Evolutionary conservation across 306 rosid genomes (phyloP).

Genomic region (Vigna trinervia): DNA sequence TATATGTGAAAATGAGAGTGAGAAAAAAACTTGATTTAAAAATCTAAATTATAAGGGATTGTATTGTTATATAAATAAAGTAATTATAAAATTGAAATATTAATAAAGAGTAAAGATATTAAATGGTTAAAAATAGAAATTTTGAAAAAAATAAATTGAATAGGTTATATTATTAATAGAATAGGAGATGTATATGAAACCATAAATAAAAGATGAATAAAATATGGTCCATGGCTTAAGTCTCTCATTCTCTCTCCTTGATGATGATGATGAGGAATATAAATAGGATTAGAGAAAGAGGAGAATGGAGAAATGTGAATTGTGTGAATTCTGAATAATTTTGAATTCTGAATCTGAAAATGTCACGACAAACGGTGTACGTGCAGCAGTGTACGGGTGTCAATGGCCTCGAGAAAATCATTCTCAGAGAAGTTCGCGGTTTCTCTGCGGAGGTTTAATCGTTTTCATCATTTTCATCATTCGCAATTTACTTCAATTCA

Average conservation of each 20-base stretch:
- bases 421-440: constrained; percentile 67
- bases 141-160: too few relatives aligned
- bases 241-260: background rate
- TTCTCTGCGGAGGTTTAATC: constrained; percentile 64
- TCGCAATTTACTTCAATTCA: background rate
- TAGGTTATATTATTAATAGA: background rate
- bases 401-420: constrained; percentile 65
- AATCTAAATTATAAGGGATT: too few relatives aligned
- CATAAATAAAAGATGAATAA: background rate
- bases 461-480: background rate
- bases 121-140: too few relatives aligned
- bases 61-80: too few relatives aligned
- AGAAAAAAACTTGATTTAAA: too few relatives aligned
- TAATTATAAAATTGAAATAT: too few relatives aligned
- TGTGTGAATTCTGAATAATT: constrained; percentile 4
- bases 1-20: too few relatives aligned
- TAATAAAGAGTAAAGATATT: too few relatives aligned
- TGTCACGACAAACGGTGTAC: constrained; percentile 48
- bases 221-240: background rate
- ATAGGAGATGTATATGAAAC: background rate
- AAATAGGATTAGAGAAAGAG: constrained; percentile 5
- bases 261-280: background rate
- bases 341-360: background rate
- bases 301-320: background rate
- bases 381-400: constrained; percentile 54